A percentile compares a stretch with the other conserved stretches of the same genome.
Evolutionary conservation across 371 early-diverging fungal species (phyloP).

Genomic region (Actinomortierella wolfii): DNA sequence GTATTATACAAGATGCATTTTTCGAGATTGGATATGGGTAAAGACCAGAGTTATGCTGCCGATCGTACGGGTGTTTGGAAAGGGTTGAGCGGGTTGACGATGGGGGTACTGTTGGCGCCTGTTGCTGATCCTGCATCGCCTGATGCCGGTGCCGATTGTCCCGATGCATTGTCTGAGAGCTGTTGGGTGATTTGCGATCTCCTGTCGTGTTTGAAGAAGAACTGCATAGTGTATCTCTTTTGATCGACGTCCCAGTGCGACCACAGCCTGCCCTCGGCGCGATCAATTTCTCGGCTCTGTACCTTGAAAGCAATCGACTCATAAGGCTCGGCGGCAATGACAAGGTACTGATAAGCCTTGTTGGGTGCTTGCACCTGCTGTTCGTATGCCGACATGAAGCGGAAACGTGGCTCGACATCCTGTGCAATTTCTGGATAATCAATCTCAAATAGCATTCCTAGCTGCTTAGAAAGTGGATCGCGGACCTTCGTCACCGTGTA

Average conservation of each 20-base stretch:
- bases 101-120: slow-evolving; percentile 29
- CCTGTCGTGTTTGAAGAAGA: slow-evolving; percentile 76
- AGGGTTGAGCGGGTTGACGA: slow-evolving; percentile 53
- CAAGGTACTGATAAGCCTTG: slow-evolving; percentile 88
- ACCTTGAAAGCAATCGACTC: slow-evolving; percentile 96
- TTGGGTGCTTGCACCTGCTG: slow-evolving; percentile 92
- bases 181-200: slow-evolving; percentile 20
- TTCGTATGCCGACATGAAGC: slow-evolving; percentile 99
- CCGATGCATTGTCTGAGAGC: slow-evolving; percentile 39
- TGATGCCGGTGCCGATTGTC: slow-evolving; percentile 26
- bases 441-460: slow-evolving; percentile 93
- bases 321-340: slow-evolving; percentile 97
- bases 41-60: slow-evolving; percentile 54
- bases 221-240: slow-evolving; percentile 87
- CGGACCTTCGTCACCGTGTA: slow-evolving; percentile 95
- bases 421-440: slow-evolving; percentile 89
- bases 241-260: slow-evolving; percentile 95
- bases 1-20: no score
- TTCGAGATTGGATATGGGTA: slow-evolving; percentile 34
- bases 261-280: slow-evolving; percentile 83
- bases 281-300: slow-evolving; percentile 91
- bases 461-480: slow-evolving; percentile 86
- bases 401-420: slow-evolving; percentile 82
- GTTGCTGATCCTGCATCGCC: slow-evolving; percentile 11
- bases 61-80: slow-evolving; percentile 58